These are phyloP conservation scores for Thermomyces lanuginosus DNA, from an alignment of 2,329 filamentous ascomycete genomes.

Conservation along the genomic window DNA sequence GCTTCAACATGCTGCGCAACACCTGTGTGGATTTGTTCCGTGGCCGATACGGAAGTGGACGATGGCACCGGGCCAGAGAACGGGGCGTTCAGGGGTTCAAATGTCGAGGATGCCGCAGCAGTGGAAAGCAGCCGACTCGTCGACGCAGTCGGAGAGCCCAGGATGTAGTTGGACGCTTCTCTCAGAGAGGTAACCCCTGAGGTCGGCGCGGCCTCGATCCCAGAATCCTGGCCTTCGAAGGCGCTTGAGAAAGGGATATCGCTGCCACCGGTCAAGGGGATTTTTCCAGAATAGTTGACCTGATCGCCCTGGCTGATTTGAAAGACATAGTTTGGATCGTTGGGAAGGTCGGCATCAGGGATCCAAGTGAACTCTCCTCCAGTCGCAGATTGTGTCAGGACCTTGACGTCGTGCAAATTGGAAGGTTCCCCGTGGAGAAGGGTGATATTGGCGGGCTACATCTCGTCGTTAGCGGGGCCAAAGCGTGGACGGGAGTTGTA, in stretches of 20 bases:
- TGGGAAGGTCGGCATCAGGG: slow-evolving; percentile 26
- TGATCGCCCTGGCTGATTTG: slow-evolving; percentile 37
- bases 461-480: slow-evolving; percentile 7
- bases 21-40: slow-evolving; percentile 7
- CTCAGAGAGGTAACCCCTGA: too few species aligned
- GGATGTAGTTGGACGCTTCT: too few species aligned
- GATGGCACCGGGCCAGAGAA: slow-evolving; percentile 5
- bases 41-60: slow-evolving; percentile 7
- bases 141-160: too few species aligned
- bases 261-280: slow-evolving; percentile 28
- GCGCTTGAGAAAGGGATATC: not conserved
- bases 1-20: slow-evolving; percentile 14
- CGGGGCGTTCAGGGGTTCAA: slow-evolving; percentile 8
- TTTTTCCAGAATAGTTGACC: slow-evolving; percentile 41
- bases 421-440: slow-evolving; percentile 37
- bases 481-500: not conserved
- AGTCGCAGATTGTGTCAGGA: slow-evolving; percentile 31
- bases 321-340: slow-evolving; percentile 40
- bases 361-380: slow-evolving; percentile 37
- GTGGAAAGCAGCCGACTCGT: too few species aligned
- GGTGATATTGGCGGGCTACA: slow-evolving; percentile 36
- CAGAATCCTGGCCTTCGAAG: too few species aligned
- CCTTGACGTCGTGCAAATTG: slow-evolving; percentile 35
- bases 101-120: too few species aligned
- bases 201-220: too few species aligned